These are phyloP conservation scores for Xylariaceae sp. DNA, from an alignment of 2,329 filamentous ascomycete genomes.

Conservation along the genomic window DNA sequence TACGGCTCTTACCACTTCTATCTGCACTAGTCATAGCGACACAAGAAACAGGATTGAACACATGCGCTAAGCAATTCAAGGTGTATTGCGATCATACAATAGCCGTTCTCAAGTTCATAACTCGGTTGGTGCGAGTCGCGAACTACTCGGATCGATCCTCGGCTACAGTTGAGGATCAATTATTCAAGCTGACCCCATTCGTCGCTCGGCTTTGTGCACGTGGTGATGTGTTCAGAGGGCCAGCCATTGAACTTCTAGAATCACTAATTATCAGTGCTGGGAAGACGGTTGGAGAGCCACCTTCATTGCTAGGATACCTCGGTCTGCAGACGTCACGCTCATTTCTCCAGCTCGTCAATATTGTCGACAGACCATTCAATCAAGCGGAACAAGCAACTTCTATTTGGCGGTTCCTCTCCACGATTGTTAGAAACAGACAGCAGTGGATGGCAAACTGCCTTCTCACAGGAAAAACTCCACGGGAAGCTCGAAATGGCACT, in stretches of 20 bases:
- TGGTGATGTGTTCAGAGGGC: slow-evolving; percentile 60
- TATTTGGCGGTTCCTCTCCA: slow-evolving; percentile 83
- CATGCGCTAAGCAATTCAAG: slow-evolving; percentile 53
- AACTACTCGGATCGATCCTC: slow-evolving; percentile 59
- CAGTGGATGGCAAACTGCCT: slow-evolving; percentile 96
- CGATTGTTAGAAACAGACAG: slow-evolving; percentile 82
- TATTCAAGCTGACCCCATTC: slow-evolving; percentile 77
- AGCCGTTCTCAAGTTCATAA: slow-evolving; percentile 62
- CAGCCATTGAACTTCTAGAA: slow-evolving; percentile 67
- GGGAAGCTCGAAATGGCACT: slow-evolving; percentile 62
- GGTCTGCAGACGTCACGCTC: slow-evolving; percentile 77
- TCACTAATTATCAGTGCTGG: slow-evolving; percentile 68
- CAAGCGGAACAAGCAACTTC: slow-evolving; percentile 60
- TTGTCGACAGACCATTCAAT: slow-evolving; percentile 71
- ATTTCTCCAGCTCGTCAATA: slow-evolving; percentile 74
- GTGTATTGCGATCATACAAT: slow-evolving; percentile 60
- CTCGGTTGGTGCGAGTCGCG: slow-evolving; percentile 66
- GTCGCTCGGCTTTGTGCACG: slow-evolving; percentile 73
- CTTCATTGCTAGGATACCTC: slow-evolving; percentile 89
- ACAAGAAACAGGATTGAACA: slow-evolving; percentile 55
- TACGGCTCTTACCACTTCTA: slow-evolving; percentile 74
- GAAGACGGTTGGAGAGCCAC: slow-evolving; percentile 66
- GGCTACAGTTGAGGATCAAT: slow-evolving; percentile 66
- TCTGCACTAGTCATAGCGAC: slow-evolving; percentile 63
- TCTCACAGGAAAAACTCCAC: slow-evolving; percentile 80